phyloP scores from a whole-genome alignment of 352 stramenopile genomes.

The Salisapilia sapeloensis region DNA sequence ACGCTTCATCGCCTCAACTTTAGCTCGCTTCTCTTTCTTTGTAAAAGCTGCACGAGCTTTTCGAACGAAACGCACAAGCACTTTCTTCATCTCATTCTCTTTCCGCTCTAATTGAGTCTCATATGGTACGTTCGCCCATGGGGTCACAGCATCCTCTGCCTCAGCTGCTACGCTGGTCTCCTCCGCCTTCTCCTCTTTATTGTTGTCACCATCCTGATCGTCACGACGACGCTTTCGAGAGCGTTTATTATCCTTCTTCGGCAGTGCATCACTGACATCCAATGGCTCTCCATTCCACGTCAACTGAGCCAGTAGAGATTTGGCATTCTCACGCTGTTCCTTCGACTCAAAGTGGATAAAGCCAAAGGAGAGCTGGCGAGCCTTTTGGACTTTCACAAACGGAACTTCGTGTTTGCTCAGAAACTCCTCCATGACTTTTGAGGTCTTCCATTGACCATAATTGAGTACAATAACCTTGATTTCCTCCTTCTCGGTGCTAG shows the following conservation, averaged over 20 bases:
- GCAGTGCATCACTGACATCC: constrained; percentile 61
- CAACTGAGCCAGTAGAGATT: constrained; percentile 25
- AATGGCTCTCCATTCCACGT: constrained; percentile 51
- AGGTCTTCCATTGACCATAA: constrained; percentile 77
- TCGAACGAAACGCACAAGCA: constrained; percentile 74
- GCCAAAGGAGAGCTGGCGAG: constrained; percentile 56
- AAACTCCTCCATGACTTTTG: constrained; percentile 36
- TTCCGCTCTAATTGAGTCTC: constrained; percentile 73
- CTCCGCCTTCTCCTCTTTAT: constrained; percentile 1
- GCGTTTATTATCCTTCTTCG: constrained; percentile 16
- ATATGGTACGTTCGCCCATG: constrained; percentile 63
- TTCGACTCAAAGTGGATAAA: constrained; percentile 54
- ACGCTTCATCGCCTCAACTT: constrained; percentile 17
- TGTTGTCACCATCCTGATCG: constrained; percentile 3
- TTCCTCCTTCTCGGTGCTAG: constrained; percentile 18
- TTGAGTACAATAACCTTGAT: constrained; percentile 78
- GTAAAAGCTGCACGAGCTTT: constrained; percentile 71
- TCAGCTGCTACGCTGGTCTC: constrained; percentile 8
- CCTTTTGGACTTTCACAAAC: constrained; percentile 67
- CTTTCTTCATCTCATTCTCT: constrained; percentile 81
- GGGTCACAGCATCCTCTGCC: constrained; percentile 62
- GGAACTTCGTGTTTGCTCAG: constrained; percentile 21
- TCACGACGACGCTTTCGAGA: constrained; percentile 12
- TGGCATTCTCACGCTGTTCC: constrained; percentile 32
- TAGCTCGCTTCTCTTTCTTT: constrained; percentile 76